Percentiles rank a stretch among this genome's conserved stretches.
Conservation (phyloP, 768 basidiomycete genomes). For the Cytidiella melzeri region DNA sequence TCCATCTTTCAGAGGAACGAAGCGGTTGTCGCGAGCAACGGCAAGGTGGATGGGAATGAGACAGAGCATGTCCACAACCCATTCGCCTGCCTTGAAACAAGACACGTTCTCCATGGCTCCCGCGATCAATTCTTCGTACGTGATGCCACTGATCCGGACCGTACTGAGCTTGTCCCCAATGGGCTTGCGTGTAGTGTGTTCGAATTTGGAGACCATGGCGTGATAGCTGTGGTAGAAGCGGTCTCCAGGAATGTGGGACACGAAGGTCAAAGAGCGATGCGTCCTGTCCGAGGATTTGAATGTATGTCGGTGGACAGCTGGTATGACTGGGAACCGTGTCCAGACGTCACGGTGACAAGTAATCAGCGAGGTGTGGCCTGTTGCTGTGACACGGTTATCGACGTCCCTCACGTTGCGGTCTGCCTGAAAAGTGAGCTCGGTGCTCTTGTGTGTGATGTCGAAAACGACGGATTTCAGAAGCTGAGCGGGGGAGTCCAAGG, state of each 20-base stretch:
- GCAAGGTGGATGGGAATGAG: slow-evolving; percentile 63
- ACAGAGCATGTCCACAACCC: slow-evolving; percentile 56
- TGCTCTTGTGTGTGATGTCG: slow-evolving; percentile 48
- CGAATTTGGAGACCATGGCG: slow-evolving; percentile 40
- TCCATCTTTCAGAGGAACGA: slow-evolving; percentile 56
- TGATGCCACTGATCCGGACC: slow-evolving; percentile 29
- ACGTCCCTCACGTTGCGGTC: slow-evolving; percentile 25
- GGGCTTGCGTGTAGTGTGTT: slow-evolving; percentile 46
- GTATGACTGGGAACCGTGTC: slow-evolving; percentile 53
- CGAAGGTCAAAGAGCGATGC: slow-evolving; percentile 35
- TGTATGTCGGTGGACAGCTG: slow-evolving; percentile 44
- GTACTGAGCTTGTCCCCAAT: slow-evolving; percentile 37
- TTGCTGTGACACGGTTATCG: slow-evolving; percentile 15
- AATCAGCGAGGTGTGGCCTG: slow-evolving; percentile 43
- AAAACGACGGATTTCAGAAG: slow-evolving; percentile 38
- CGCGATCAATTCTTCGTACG: slow-evolving; percentile 25
- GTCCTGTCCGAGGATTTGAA: slow-evolving; percentile 31
- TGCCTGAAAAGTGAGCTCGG: slow-evolving; percentile 47
- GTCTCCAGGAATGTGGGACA: slow-evolving; percentile 32
- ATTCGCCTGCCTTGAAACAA: slow-evolving; percentile 45
- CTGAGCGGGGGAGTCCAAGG: slow-evolving; percentile 28
- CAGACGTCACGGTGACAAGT: slow-evolving; percentile 53
- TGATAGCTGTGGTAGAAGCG: slow-evolving; percentile 38
- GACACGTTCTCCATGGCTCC: slow-evolving; percentile 25
- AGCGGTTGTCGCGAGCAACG: slow-evolving; percentile 51